phyloP scores from a whole-genome alignment of 2,329 filamentous ascomycete species.

The Cercospora sojina region DNA sequence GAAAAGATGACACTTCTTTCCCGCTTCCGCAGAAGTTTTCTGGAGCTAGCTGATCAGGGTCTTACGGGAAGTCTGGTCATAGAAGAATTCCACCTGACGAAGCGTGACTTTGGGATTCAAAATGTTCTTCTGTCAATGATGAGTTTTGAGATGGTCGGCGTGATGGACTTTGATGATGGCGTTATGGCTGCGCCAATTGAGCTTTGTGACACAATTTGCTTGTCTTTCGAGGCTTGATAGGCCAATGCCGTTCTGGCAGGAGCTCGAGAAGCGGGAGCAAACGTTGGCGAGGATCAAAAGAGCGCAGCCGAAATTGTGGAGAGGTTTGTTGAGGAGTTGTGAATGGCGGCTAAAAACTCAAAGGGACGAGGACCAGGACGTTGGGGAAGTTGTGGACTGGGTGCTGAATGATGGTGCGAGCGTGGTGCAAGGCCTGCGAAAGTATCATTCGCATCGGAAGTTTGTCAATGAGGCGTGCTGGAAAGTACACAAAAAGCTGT shows the following conservation, averaged over 20 bases:
- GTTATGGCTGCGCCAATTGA: slow-evolving; percentile 12
- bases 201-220: slow-evolving; percentile 4
- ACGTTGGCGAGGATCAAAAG: background rate
- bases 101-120: slow-evolving; percentile 14
- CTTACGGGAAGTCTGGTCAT: background rate
- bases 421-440: background rate
- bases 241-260: background rate
- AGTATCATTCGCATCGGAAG: background rate
- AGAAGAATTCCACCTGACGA: background rate
- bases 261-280: background rate
- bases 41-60: too few relatives aligned
- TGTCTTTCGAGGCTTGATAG: background rate
- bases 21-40: too few relatives aligned
- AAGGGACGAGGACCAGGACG: background rate
- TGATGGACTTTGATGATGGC: slow-evolving; percentile 17
- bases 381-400: background rate
- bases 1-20: too few relatives aligned
- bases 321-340: background rate
- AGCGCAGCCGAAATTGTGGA: background rate
- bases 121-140: slow-evolving; percentile 19
- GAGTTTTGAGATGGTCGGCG: slow-evolving; percentile 13
- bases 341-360: background rate
- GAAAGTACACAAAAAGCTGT: background rate
- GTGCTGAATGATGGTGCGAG: background rate
- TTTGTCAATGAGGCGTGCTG: background rate